A percentile compares a stretch with the other conserved stretches of the same genome.
phyloP scores from a whole-genome alignment of 371 early-diverging fungal species.

The Rhizopus sp. region DNA sequence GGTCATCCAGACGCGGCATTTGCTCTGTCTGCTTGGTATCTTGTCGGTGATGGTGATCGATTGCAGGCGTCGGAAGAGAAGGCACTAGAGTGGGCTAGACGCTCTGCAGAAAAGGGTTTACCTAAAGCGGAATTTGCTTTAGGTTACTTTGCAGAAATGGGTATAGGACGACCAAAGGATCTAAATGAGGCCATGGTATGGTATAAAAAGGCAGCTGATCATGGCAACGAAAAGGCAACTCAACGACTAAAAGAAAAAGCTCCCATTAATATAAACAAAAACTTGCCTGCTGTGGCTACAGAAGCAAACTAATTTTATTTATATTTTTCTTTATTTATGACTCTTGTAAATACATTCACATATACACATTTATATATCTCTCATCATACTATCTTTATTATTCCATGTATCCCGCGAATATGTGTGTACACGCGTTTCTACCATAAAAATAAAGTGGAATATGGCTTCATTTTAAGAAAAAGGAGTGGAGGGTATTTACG shows the following conservation, averaged over 20 bases:
- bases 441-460: not conserved
- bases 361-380: no score
- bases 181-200: constrained; percentile 68
- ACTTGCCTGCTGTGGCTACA: no score
- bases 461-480: no score
- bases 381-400: not conserved
- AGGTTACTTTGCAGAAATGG: constrained; percentile 81
- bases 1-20: constrained; percentile 92
- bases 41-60: constrained; percentile 86
- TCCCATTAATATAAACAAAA: not conserved
- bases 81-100: constrained; percentile 82
- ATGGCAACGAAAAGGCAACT: constrained; percentile 75
- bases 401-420: not conserved
- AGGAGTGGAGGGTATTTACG: no score
- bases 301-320: no score
- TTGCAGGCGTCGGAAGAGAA: constrained; percentile 76
- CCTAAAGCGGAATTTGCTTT: constrained; percentile 87
- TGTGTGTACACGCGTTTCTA: not conserved
- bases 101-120: constrained; percentile 79
- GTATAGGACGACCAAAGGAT: constrained; percentile 71
- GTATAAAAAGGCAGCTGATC: constrained; percentile 78
- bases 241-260: not conserved
- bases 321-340: no score
- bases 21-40: constrained; percentile 93
- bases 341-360: no score